These are phyloP conservation scores for Solanum hybrid DNA, from an alignment of 305 asterid genomes.

Conservation along the genomic window DNA sequence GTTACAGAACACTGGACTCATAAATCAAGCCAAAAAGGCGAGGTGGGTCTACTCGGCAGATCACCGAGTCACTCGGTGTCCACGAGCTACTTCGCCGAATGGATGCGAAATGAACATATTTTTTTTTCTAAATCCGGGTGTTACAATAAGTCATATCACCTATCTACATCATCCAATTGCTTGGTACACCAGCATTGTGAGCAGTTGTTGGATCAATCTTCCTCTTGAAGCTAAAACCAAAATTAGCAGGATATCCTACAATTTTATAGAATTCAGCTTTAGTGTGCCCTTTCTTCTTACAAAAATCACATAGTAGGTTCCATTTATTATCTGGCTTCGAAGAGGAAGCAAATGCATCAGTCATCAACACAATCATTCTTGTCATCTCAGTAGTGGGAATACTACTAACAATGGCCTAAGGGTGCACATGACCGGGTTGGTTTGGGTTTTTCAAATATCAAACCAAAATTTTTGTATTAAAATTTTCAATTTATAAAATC, in stretches of 20 bases:
- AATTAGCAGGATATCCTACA: not conserved
- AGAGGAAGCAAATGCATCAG: not conserved
- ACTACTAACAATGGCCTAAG: not conserved
- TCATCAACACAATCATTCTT: not conserved
- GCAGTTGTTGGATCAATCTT: not conserved
- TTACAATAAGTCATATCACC: not conserved
- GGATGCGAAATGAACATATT: no score
- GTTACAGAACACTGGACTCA: no score
- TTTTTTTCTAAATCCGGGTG: no score
- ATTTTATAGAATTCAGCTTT: not conserved
- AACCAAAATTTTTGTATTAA: no score
- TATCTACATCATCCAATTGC: not conserved
- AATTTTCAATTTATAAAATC: no score
- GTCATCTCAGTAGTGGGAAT: not conserved
- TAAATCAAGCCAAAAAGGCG: no score
- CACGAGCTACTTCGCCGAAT: no score
- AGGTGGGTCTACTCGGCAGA: no score
- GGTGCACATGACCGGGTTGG: no score
- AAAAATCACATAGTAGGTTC: not conserved
- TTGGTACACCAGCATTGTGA: not conserved
- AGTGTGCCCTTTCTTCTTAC: not conserved
- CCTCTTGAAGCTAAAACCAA: not conserved
- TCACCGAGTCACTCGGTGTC: no score
- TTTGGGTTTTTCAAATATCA: no score
- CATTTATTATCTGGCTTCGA: not conserved